phyloP scores from a whole-genome alignment of 2,329 filamentous ascomycete species.

The Ophiobolus disseminans region DNA sequence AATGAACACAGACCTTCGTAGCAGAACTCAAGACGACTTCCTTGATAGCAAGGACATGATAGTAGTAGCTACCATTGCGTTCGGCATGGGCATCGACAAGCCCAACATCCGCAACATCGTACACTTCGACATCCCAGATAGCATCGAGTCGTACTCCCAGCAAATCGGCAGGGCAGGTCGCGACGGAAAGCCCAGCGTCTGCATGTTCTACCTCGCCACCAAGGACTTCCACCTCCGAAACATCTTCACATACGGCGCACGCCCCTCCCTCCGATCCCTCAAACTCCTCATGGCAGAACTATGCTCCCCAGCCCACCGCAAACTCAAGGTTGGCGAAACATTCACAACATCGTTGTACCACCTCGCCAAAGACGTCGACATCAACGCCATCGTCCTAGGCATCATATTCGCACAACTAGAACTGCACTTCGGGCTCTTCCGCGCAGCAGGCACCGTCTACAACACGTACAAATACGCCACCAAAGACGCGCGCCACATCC shows the following conservation, averaged over 20 bases:
- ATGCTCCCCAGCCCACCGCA: slow-evolving; percentile 49
- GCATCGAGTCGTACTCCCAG: slow-evolving; percentile 95
- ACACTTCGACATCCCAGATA: slow-evolving; percentile 90
- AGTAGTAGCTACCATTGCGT: slow-evolving; percentile 95
- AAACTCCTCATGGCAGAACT: slow-evolving; percentile 59
- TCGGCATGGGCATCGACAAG: slow-evolving; percentile 99
- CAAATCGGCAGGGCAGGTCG: slow-evolving; percentile 93
- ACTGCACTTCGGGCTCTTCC: slow-evolving; percentile 63
- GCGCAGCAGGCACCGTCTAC: slow-evolving; percentile 64
- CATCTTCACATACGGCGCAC: slow-evolving; percentile 65
- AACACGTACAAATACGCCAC: slow-evolving; percentile 60
- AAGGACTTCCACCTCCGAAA: slow-evolving; percentile 66
- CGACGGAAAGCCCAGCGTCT: slow-evolving; percentile 74
- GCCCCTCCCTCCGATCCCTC: slow-evolving; percentile 62
- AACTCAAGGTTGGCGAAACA: slow-evolving; percentile 49
- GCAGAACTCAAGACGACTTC: slow-evolving; percentile 77
- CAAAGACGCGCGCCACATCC: slow-evolving; percentile 41
- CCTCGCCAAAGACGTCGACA: slow-evolving; percentile 61
- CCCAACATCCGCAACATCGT: slow-evolving; percentile 94
- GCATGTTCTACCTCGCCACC: slow-evolving; percentile 64
- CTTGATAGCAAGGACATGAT: slow-evolving; percentile 79
- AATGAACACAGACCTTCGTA: slow-evolving; percentile 71
- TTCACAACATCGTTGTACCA: slow-evolving; percentile 57
- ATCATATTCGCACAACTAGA: slow-evolving; percentile 68
- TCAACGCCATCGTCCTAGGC: slow-evolving; percentile 58